Base-by-base conservation (phyloP, 306 rosid species). In the Cajanus cajan region DNA sequence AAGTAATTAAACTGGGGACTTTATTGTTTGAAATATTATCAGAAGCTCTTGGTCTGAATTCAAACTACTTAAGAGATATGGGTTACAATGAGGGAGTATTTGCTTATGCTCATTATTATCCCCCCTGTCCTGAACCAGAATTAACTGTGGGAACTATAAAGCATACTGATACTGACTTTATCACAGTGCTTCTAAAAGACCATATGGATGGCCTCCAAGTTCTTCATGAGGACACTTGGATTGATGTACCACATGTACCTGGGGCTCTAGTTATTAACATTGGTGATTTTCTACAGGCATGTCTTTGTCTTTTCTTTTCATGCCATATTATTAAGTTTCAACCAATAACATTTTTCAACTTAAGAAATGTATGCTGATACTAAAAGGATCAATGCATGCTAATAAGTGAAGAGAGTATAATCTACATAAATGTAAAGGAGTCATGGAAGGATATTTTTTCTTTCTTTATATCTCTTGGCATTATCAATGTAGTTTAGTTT, bases 121-220 rank as follows among this genome's bases (percentile, higher is more conserved):
- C 85, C 5, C 6, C 85, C 0, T 82, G 86, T 39, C 85, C 85
- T 10, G 80, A 86, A 41, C 82, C 86, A 37, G 65, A 86, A 39
- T 24, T 82, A 16, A 82, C 89, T 8, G 6, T 86, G 50, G 89
- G 89, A 51, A 31, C 80, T 4, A 7, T 10, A 11, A 74, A 74
- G 69, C 93, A 87, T 51, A 11, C 82, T 2, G 88, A 86, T 62
- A 4, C 8, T 43, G 63, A 25, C 61, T 87, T 87, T 41, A 15
- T 89, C 69, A 84, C 90, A 0, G 43, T 89, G 65, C 81, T 89
- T 76, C 78, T 87, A 21, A 88, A 89, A 76, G 88, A 87, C 45
- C 85, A 85, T 71, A 28, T 83, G 2, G 93, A 89, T 6, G 90
- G 88, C 16, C 91, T 89, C 18, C 90, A 89, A 67, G 51, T 82